Conservation (phyloP, 805 yeast species). For the Clavispora vitiphila region DNA sequence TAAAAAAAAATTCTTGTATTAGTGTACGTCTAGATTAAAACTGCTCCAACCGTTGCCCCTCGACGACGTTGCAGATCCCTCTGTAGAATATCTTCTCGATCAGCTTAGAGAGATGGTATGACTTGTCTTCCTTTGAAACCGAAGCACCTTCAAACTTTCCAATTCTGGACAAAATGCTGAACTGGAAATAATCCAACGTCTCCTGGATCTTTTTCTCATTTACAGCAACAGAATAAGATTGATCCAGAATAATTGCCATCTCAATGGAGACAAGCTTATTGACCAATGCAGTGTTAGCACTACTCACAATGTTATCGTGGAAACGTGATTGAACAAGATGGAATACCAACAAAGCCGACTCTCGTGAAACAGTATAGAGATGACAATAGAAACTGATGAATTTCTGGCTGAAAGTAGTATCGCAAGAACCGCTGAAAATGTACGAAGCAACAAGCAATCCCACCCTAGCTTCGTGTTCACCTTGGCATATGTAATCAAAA, state of each 20-base stretch:
- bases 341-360: background rate
- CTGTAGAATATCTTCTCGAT: conserved; percentile 33
- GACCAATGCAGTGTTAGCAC: background rate
- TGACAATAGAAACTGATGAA: background rate
- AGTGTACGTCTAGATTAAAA: no score
- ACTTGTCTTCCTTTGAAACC: background rate
- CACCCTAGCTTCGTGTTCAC: background rate
- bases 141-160: background rate
- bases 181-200: background rate
- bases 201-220: background rate
- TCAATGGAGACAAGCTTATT: background rate
- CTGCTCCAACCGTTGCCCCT: conserved; percentile 31
- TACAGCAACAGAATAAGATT: background rate
- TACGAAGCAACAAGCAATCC: background rate
- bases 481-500: conserved; percentile 12
- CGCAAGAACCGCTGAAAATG: background rate
- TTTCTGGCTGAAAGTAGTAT: background rate
- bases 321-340: background rate
- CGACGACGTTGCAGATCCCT: conserved; percentile 32
- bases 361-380: background rate
- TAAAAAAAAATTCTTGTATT: no score
- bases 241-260: background rate
- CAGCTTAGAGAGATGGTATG: background rate
- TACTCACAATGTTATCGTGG: background rate
- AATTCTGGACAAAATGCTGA: background rate